Percentiles rank a stretch among this genome's conserved stretches.
Evolutionary conservation across 768 basidiomycete genomes (phyloP).

Genomic region (Auriscalpium microsporum): DNA sequence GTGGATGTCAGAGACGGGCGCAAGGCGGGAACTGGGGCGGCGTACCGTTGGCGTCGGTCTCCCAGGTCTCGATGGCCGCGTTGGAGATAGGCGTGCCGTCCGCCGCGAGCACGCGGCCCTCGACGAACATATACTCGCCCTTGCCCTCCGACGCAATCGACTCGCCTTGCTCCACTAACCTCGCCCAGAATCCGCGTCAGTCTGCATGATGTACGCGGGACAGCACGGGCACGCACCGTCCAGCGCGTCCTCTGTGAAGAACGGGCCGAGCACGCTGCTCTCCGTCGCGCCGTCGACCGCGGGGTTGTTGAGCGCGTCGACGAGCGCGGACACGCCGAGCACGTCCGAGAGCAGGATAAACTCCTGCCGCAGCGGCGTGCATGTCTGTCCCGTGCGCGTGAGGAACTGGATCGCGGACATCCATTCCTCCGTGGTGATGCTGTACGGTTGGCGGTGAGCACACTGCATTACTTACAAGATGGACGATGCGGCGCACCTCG

Average conservation of each 20-base stretch:
- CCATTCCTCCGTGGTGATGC: slow-evolving; percentile 81
- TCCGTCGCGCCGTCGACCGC: slow-evolving; percentile 57
- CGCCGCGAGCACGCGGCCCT: slow-evolving; percentile 55
- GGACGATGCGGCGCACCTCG: slow-evolving; percentile 31
- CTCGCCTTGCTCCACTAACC: slow-evolving; percentile 54
- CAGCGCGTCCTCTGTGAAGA: slow-evolving; percentile 70
- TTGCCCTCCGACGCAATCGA: slow-evolving; percentile 84
- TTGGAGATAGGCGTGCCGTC: slow-evolving; percentile 55
- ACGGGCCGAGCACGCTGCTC: slow-evolving; percentile 74
- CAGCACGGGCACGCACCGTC: slow-evolving; percentile 38
- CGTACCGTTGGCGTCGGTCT: slow-evolving; percentile 57
- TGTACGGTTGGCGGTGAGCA: slow-evolving; percentile 8
- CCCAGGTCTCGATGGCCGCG: slow-evolving; percentile 78
- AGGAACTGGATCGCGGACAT: slow-evolving; percentile 72
- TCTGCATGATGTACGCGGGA: neutral
- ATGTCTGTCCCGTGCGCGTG: slow-evolving; percentile 65
- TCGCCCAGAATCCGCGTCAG: neutral
- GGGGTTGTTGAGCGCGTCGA: slow-evolving; percentile 68
- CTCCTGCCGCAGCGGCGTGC: slow-evolving; percentile 55
- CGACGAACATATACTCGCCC: slow-evolving; percentile 76
- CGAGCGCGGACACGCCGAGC: slow-evolving; percentile 69
- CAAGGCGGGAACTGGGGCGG: slow-evolving; percentile 12
- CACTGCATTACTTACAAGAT: neutral
- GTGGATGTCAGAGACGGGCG: neutral
- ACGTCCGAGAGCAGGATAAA: slow-evolving; percentile 83